Evolutionary conservation across 23 red algal species (phyloP), one percentile per base, ranked within the genome.

Genomic region (Agarophyton chilense): DNA sequence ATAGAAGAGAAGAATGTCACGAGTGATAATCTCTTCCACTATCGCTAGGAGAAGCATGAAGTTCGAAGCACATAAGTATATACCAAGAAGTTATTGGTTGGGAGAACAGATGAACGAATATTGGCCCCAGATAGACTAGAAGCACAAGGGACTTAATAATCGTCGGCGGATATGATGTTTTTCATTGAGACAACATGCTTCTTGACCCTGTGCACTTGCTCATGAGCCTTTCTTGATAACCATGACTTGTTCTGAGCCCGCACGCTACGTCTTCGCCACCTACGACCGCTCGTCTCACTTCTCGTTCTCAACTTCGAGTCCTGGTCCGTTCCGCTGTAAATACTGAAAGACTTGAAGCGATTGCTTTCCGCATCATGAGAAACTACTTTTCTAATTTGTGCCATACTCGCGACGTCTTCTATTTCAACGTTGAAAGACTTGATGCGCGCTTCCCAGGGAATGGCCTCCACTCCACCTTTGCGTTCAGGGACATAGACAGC

Each of bases 131-230:
- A 47, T 47, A 9, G 44, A 47, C 12, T 38, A 21, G n/a, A 29
- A 61, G 31, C 60, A 65, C 18, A 26, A 47, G 2, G 4, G 16
- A 10, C 26, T 33, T 74, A 83, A 45, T 83, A 83, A 28, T 83
- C 79, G 38, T 83, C 79, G 8, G 79, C 79, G 35, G 79, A 83
- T 43, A 83, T 32, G 13, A 83, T 83, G 52, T 83, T 83, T 17
- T 34, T 61, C 40, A 83, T 49, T 1, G 43, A n/a, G 14, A 19
- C 79, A 45, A 83, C 40, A 39, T 44, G 55, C 24, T 40, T 61
- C 44, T 66, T 83, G 16, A 83, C 79, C 17, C 47, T 58, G 17
- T 83, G 79, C 51, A 45, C 32, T 62, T 83, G 79, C 38, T 83
- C 53, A 43, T 49, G 40, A 10, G 68, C 68, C 41, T 46, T 49